Conservation (phyloP, 129 eudicot genomes). For the Tagetes patula region DNA sequence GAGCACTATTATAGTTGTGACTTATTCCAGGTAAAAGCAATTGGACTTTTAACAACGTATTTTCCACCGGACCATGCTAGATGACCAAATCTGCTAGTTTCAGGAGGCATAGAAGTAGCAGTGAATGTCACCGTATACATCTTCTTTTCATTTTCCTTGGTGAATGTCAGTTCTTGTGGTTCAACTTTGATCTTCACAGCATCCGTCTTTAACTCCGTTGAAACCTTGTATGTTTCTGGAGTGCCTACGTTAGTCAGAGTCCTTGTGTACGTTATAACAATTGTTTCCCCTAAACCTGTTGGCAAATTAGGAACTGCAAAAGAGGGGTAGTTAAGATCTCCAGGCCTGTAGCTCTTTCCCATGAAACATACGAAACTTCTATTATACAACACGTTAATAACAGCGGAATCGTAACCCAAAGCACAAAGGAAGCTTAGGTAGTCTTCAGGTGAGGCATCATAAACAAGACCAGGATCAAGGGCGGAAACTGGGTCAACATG, state of each 20-base stretch:
- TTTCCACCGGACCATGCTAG: constrained; percentile 60
- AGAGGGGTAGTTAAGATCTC: constrained; percentile 37
- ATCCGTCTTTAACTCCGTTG: constrained; percentile 29
- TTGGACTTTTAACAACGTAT: constrained; percentile 58
- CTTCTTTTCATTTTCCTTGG: constrained; percentile 46
- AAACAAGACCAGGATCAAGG: constrained; percentile 35
- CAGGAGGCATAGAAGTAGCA: constrained; percentile 59
- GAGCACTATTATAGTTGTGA: no score
- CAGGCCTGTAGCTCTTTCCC: constrained; percentile 32
- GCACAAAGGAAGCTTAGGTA: constrained; percentile 35
- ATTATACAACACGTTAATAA: constrained; percentile 3
- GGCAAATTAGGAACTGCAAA: constrained; percentile 28
- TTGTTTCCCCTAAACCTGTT: neutral
- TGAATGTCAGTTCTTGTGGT: constrained; percentile 54
- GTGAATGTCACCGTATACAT: constrained; percentile 57
- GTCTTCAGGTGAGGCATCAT: constrained; percentile 23
- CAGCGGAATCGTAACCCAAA: constrained; percentile 35
- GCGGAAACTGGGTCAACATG: constrained; percentile 37
- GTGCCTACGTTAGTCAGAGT: constrained; percentile 68
- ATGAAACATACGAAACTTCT: constrained; percentile 33
- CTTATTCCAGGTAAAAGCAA: constrained; percentile 46
- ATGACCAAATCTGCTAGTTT: constrained; percentile 46
- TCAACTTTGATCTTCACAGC: constrained; percentile 54
- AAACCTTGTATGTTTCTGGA: constrained; percentile 62
- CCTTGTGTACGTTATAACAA: constrained; percentile 51